Conservation (phyloP, 768 basidiomycete species). For the Leucocoprinus leucothites region DNA sequence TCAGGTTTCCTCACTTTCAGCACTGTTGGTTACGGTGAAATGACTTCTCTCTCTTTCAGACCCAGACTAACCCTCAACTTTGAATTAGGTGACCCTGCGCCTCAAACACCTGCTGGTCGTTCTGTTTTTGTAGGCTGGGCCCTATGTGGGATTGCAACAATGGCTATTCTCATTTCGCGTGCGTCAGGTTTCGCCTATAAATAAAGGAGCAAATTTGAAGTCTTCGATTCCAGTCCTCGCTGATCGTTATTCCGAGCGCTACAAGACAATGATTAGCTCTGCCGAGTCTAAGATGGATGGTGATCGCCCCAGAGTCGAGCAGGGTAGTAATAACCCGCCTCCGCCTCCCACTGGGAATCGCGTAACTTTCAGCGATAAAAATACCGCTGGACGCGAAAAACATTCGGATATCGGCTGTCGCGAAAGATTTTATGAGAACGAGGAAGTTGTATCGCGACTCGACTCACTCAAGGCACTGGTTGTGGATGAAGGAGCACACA, state of each 20-base stretch:
- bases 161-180: constrained; percentile 77
- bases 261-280: constrained; percentile 52
- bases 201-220: no score
- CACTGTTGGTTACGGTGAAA: constrained; percentile 63
- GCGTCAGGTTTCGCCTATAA: constrained; percentile 19
- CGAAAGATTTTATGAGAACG: not conserved
- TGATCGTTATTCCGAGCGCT: constrained; percentile 65
- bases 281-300: constrained; percentile 6
- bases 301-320: no score
- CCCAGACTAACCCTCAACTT: not conserved
- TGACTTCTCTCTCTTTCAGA: not conserved
- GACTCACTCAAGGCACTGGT: constrained; percentile 1
- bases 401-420: not conserved
- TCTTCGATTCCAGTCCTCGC: constrained; percentile 44
- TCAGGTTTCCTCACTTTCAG: constrained; percentile 71
- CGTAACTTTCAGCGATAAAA: not conserved
- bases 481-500: not conserved
- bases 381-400: not conserved
- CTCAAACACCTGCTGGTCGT: constrained; percentile 64
- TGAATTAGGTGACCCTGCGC: constrained; percentile 52
- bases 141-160: constrained; percentile 67
- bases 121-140: constrained; percentile 81
- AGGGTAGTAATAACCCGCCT: not conserved
- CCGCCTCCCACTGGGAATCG: not conserved
- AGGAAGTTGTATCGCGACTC: not conserved